A percentile compares a stretch with the other conserved stretches of the same genome.
phyloP scores from a whole-genome alignment of 306 rosid species.

The Ormosia semicastrata region DNA sequence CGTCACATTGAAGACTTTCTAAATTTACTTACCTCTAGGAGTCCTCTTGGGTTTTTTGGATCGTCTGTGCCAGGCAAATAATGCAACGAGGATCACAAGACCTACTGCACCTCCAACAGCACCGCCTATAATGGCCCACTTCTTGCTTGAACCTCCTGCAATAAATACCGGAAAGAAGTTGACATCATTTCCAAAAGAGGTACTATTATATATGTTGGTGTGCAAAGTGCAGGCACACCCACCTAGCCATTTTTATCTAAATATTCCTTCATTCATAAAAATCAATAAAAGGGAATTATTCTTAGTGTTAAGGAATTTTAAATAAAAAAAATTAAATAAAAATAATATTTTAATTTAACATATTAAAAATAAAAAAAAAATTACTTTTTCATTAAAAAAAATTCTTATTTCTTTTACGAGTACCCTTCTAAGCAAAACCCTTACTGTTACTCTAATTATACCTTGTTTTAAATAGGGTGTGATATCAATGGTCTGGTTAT shows the following conservation, averaged over 20 bases:
- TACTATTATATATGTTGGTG: neutral
- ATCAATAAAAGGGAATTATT: too few relatives aligned
- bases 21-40: constrained; percentile 41
- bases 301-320: too few relatives aligned
- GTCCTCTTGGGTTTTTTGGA: constrained; percentile 27
- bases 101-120: constrained; percentile 46
- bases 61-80: constrained; percentile 31
- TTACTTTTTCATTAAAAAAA: too few relatives aligned
- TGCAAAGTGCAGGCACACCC: too few relatives aligned
- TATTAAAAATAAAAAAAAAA: too few relatives aligned
- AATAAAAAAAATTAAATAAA: too few relatives aligned
- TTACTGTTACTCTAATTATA: neutral
- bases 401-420: too few relatives aligned
- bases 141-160: constrained; percentile 43
- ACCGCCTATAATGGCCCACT: constrained; percentile 56
- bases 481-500: constrained; percentile 47
- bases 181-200: neutral
- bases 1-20: neutral
- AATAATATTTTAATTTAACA: too few relatives aligned
- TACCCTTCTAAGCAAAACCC: too few relatives aligned
- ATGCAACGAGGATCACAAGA: constrained; percentile 29
- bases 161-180: neutral
- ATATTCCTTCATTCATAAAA: too few relatives aligned
- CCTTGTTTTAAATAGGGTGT: constrained; percentile 36
- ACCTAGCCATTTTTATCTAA: too few relatives aligned